These are phyloP conservation scores for Ochromonas danica DNA, from an alignment of 108 stramenopile species.

Conservation along the genomic window DNA sequence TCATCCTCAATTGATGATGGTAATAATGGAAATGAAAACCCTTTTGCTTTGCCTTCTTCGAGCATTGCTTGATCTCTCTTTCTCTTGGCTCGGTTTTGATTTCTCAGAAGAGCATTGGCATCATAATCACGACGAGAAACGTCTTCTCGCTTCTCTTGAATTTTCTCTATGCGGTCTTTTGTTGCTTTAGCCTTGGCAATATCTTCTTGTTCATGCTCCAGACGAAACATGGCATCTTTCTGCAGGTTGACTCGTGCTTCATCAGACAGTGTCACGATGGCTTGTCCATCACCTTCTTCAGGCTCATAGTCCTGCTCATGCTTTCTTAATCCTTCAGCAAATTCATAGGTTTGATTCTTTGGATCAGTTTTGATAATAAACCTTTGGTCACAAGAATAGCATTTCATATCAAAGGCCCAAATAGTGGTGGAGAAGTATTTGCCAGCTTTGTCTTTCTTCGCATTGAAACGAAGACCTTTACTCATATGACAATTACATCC, in stretches of 20 bases:
- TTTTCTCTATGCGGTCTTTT: conserved; percentile 56
- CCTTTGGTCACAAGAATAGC: conserved; percentile 67
- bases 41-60: conserved; percentile 42
- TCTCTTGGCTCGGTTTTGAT: conserved; percentile 62
- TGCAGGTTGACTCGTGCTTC: conserved; percentile 24
- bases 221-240: conserved; percentile 25
- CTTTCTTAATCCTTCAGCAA: conserved; percentile 67
- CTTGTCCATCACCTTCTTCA: conserved; percentile 49
- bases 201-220: conserved; percentile 56
- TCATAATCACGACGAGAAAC: conserved; percentile 61
- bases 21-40: background rate
- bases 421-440: conserved; percentile 79
- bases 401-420: conserved; percentile 83
- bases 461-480: conserved; percentile 78
- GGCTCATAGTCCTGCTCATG: conserved; percentile 65
- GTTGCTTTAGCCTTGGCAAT: conserved; percentile 60
- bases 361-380: conserved; percentile 68
- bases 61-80: conserved; percentile 58
- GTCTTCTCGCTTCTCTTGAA: conserved; percentile 54
- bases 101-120: conserved; percentile 65
- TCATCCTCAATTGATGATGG: background rate
- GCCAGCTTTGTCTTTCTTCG: conserved; percentile 75
- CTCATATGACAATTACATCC: conserved; percentile 67
- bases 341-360: conserved; percentile 68
- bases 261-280: conserved; percentile 53